These are phyloP conservation scores for Ceratocystis papillata DNA, from an alignment of 2,329 filamentous ascomycete species.

Conservation along the genomic window DNA sequence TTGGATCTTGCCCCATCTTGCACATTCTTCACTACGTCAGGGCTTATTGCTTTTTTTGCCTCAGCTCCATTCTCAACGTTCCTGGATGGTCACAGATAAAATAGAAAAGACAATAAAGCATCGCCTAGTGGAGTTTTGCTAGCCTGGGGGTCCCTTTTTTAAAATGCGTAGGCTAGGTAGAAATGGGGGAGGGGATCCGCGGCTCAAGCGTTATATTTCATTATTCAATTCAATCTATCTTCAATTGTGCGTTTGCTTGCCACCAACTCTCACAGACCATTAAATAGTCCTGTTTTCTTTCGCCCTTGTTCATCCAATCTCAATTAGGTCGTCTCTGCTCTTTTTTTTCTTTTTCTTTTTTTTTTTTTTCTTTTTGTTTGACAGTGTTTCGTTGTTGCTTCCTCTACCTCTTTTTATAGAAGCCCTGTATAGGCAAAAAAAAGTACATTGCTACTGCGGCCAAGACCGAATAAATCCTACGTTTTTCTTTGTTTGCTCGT, in stretches of 20 bases:
- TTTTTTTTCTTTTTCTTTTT: too few relatives aligned
- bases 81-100: neutral
- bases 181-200: neutral
- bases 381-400: neutral
- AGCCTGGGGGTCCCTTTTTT: too few relatives aligned
- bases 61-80: neutral
- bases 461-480: conserved; percentile 12
- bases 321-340: neutral
- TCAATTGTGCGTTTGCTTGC: neutral
- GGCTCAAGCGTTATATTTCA: neutral
- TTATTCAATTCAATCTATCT: neutral
- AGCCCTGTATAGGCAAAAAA: conserved; percentile 4
- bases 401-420: conserved; percentile 2
- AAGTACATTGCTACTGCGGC: neutral
- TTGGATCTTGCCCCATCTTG: neutral
- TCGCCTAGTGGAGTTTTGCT: neutral
- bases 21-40: neutral
- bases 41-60: neutral
- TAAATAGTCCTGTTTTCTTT: neutral
- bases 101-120: neutral
- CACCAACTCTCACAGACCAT: neutral
- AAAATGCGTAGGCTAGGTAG: too few relatives aligned
- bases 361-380: neutral
- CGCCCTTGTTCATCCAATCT: too few relatives aligned
- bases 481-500: neutral